phyloP scores from a whole-genome alignment of 2,329 filamentous ascomycete genomes.

The Sclerotinia nivalis region DNA sequence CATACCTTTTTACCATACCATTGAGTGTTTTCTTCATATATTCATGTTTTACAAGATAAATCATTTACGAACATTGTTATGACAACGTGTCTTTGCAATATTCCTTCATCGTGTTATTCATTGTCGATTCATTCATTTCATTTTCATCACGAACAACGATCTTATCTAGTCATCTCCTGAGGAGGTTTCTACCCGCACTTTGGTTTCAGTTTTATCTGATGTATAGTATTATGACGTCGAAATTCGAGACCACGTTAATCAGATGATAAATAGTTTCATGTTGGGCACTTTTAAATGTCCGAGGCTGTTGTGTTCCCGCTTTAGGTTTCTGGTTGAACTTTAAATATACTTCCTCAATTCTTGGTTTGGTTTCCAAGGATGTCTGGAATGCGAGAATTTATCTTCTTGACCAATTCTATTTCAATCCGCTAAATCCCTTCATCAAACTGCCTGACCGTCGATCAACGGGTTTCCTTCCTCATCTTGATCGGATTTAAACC shows the following conservation, averaged over 20 bases:
- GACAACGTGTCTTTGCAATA: not conserved
- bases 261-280: conserved; percentile 8
- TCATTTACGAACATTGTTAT: not conserved
- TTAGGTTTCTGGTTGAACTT: conserved; percentile 4
- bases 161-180: not conserved
- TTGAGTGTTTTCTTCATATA: conserved; percentile 1
- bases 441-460: not conserved
- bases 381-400: not conserved
- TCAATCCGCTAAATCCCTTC: not conserved
- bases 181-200: not conserved
- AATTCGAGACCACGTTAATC: not conserved
- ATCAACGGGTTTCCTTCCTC: not conserved
- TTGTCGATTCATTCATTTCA: not conserved
- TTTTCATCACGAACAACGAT: not conserved
- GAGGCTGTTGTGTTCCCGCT: not conserved
- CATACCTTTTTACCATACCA: not conserved
- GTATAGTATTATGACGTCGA: not conserved
- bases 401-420: not conserved
- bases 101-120: conserved; percentile 1
- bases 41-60: not conserved
- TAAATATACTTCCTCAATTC: not conserved
- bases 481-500: not conserved
- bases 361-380: too few species aligned
- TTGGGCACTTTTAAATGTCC: conserved; percentile 6
- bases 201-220: conserved; percentile 7